Evolutionary conservation across 805 yeast genomes (phyloP), one percentile per base, ranked within the genome.

Genomic region (Kodamaea sagamina): DNA sequence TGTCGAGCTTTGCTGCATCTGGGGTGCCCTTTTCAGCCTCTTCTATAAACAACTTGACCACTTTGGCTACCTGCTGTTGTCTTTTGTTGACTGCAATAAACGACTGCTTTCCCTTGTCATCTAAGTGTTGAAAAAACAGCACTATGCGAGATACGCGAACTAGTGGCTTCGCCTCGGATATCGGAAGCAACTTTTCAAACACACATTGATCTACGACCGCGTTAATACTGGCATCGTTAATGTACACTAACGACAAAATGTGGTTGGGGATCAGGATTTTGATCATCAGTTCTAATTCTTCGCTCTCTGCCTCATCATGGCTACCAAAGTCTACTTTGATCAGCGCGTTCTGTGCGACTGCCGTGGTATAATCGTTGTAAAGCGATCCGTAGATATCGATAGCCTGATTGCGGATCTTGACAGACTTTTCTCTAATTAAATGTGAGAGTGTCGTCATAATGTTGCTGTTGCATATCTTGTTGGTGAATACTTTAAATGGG

Each of bases 81-180:
- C 96, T 72, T 52, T 73, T 77, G 39, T 78, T 74, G 27, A 87
- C 77, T 0, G 96, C 92, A 46, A 71, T 62, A 51, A 89, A 84
- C 0, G 95, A 78, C 17, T 77, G 70, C 47, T 72, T 71, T 0
- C 90, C 76, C 48, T 79, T 82, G 1, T 72, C 73, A 39, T 81
- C 77, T 18, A 89, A 67, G 26, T 59, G 63, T 1, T 65, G 52
- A 40, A 78, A 63, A 1, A 86, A 68, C 1, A 59, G 61, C 36
- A 85, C 57, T 2, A 86, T 49, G 40, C 93, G 67, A 6, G 63
- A 57, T 0, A 81, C 82, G 43, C 95, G 68, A 25, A 54, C 63
- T 1, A 55, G 49, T 4, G 73, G 59, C 46, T 75, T 72, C 3
- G 61, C 50, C 13, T 78, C 79, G 17, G 59, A 43, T 19, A 78